Evolutionary conservation across 2,329 filamentous ascomycete species (phyloP).

Genomic region (Fusarium irregulare): DNA sequence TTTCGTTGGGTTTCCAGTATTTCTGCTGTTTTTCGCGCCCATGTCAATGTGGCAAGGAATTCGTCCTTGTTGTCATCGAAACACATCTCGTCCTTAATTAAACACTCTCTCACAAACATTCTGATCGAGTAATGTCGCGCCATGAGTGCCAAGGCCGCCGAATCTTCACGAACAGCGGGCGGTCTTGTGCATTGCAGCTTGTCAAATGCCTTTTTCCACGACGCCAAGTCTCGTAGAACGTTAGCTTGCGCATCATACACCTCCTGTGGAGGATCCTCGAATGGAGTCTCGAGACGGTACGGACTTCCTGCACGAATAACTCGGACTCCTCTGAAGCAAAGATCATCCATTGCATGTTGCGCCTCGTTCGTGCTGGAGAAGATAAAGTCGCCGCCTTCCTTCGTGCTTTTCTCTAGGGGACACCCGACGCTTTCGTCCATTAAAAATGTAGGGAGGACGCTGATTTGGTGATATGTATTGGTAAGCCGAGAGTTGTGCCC

Average conservation of each 20-base stretch:
- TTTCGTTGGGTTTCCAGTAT: neutral
- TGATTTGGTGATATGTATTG: constrained; percentile 54
- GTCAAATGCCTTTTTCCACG: constrained; percentile 49
- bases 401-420: constrained; percentile 11
- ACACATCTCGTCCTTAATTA: constrained; percentile 48
- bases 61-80: constrained; percentile 50
- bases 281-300: constrained; percentile 40
- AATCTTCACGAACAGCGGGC: constrained; percentile 6
- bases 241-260: constrained; percentile 41
- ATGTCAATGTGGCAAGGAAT: constrained; percentile 49
- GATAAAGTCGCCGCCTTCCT: neutral
- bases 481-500: constrained; percentile 47
- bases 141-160: constrained; percentile 40
- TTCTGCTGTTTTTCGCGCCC: constrained; percentile 36
- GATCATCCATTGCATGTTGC: constrained; percentile 47
- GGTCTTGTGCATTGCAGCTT: neutral
- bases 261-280: constrained; percentile 18
- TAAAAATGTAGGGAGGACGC: constrained; percentile 56
- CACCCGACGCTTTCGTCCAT: constrained; percentile 17
- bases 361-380: constrained; percentile 42
- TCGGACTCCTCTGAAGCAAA: constrained; percentile 45
- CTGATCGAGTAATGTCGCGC: constrained; percentile 49
- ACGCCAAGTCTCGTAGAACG: constrained; percentile 39
- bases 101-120: constrained; percentile 50
- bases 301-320: constrained; percentile 47